Evolutionary conservation across 2,329 filamentous ascomycete species (phyloP).

Genomic region (Drechslerella dactyloides): DNA sequence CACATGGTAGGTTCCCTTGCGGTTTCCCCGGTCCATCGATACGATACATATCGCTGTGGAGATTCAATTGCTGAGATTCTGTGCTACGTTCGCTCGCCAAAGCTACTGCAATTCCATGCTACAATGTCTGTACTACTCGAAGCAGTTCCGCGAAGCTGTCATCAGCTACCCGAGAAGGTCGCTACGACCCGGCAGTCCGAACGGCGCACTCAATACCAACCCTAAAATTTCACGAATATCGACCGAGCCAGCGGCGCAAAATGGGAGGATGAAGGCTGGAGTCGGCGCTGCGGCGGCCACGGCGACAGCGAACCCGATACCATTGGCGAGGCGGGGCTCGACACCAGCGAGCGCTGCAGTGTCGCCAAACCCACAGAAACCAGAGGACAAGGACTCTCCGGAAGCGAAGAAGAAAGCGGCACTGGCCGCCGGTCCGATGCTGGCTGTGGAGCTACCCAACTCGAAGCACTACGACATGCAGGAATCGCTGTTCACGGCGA

Average conservation of each 20-base stretch:
- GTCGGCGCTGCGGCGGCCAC: neutral
- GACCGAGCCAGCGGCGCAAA: constrained; percentile 56
- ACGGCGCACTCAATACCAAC: constrained; percentile 62
- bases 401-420: constrained; percentile 99
- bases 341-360: constrained; percentile 63
- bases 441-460: constrained; percentile 84
- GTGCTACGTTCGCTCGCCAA: constrained; percentile 51
- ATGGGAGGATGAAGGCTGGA: constrained; percentile 40
- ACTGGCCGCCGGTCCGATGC: constrained; percentile 81
- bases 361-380: constrained; percentile 69
- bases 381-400: constrained; percentile 92
- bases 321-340: constrained; percentile 29
- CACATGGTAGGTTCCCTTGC: constrained; percentile 42
- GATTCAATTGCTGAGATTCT: constrained; percentile 37
- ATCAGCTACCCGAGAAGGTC: constrained; percentile 77
- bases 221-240: constrained; percentile 57
- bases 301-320: constrained; percentile 14
- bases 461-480: constrained; percentile 84
- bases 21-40: constrained; percentile 6
- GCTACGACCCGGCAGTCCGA: constrained; percentile 59
- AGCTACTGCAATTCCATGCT: constrained; percentile 99
- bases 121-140: constrained; percentile 94
- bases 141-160: constrained; percentile 89
- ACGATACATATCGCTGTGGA: too few relatives aligned
- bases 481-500: constrained; percentile 88